Conservation (phyloP, 2,329 filamentous ascomycete species). For the Cladosporium sp. region DNA sequence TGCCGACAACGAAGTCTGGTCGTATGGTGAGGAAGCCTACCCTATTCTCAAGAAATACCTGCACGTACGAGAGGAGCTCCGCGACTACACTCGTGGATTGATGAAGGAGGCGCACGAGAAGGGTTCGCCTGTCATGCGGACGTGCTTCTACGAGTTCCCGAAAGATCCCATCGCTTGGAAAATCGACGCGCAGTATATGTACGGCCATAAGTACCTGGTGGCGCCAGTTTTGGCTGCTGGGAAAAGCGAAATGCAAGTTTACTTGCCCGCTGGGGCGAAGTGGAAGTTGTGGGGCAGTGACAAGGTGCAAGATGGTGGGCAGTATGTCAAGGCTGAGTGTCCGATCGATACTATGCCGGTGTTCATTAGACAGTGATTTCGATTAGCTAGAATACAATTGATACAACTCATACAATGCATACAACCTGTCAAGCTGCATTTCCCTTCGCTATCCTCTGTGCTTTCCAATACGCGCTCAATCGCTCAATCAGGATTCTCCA, state of each 20-base stretch:
- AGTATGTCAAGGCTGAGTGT: constrained; percentile 16
- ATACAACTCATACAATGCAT: no score
- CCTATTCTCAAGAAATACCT: constrained; percentile 59
- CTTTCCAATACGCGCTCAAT: no score
- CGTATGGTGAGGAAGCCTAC: constrained; percentile 58
- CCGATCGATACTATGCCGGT: constrained; percentile 22
- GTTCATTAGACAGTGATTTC: constrained; percentile 12
- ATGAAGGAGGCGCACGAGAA: constrained; percentile 59
- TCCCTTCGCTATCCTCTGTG: no score
- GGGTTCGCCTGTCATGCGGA: constrained; percentile 58
- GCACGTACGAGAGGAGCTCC: constrained; percentile 52
- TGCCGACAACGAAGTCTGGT: constrained; percentile 62
- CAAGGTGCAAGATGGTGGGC: constrained; percentile 14
- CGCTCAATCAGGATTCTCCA: no score
- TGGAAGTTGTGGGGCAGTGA: constrained; percentile 42
- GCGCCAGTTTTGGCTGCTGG: constrained; percentile 53
- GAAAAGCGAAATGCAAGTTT: constrained; percentile 43
- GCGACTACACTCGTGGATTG: constrained; percentile 54
- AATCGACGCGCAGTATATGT: constrained; percentile 61
- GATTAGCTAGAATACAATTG: no score
- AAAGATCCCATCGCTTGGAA: constrained; percentile 52
- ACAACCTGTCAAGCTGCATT: no score
- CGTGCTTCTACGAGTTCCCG: constrained; percentile 63
- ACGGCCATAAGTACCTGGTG: constrained; percentile 55
- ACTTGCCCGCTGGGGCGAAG: constrained; percentile 48